A percentile compares a stretch with the other conserved stretches of the same genome.
Evolutionary conservation across 2,329 filamentous ascomycete genomes (phyloP).

Genomic region (Aspergillus thermomutatus): DNA sequence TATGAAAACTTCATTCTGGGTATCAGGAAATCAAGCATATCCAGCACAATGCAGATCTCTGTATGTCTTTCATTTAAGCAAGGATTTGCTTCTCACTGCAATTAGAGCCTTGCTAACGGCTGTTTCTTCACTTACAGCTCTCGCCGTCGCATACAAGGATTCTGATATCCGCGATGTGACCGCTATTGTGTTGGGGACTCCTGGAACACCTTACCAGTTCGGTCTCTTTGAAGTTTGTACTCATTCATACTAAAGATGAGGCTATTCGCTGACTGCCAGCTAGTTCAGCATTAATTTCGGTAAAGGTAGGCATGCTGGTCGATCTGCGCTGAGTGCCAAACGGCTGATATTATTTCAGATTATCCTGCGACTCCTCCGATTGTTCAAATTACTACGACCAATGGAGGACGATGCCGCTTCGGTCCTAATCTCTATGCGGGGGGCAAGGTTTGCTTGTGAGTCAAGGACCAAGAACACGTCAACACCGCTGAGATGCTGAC

Average conservation of each 20-base stretch:
- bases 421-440: constrained; percentile 94
- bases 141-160: constrained; percentile 84
- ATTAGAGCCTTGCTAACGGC: constrained; percentile 12
- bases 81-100: not conserved
- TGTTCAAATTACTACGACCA: constrained; percentile 75
- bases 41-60: constrained; percentile 78
- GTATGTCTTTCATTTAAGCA: constrained; percentile 50
- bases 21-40: constrained; percentile 78
- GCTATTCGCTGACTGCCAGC: constrained; percentile 2
- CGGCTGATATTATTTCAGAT: constrained; percentile 50
- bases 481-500: constrained; percentile 14
- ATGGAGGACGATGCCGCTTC: constrained; percentile 82
- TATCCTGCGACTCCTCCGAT: constrained; percentile 68
- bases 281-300: constrained; percentile 76
- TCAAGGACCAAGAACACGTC: constrained; percentile 14
- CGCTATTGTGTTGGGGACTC: constrained; percentile 85
- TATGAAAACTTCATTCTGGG: constrained; percentile 6
- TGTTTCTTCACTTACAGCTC: constrained; percentile 51
- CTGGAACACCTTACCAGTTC: constrained; percentile 93
- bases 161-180: constrained; percentile 83
- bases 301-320: constrained; percentile 54
- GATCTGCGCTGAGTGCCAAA: not conserved
- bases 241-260: not conserved
- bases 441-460: constrained; percentile 89
- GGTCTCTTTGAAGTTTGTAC: constrained; percentile 84